Percentiles rank a stretch among this genome's conserved stretches.
Evolutionary conservation across 2,329 filamentous ascomycete species (phyloP).

Genomic region (Cryphonectria naterciae): DNA sequence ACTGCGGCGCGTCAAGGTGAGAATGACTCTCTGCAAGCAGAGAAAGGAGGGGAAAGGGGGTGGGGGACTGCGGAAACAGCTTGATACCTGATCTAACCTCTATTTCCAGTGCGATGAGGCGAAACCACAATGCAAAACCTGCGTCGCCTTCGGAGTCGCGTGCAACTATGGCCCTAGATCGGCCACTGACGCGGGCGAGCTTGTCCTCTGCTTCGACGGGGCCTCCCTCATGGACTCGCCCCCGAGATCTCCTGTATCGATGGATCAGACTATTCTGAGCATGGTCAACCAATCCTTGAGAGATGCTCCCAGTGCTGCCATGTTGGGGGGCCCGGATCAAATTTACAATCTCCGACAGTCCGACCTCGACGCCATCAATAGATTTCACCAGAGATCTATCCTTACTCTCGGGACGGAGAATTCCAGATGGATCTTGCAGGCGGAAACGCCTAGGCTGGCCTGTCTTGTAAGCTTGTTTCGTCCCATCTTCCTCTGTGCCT

Average conservation of each 20-base stretch:
- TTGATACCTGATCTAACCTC: slow-evolving; percentile 14
- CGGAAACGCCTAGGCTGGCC: slow-evolving; percentile 44
- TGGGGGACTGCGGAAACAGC: not conserved
- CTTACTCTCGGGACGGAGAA: slow-evolving; percentile 43
- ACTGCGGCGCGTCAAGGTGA: slow-evolving; percentile 55
- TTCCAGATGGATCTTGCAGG: slow-evolving; percentile 40
- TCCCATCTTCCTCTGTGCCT: not conserved
- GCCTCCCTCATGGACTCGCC: slow-evolving; percentile 31
- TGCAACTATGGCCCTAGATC: slow-evolving; percentile 49
- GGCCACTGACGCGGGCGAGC: slow-evolving; percentile 30
- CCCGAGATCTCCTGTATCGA: slow-evolving; percentile 29
- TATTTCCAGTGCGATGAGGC: slow-evolving; percentile 55
- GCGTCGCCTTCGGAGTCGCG: slow-evolving; percentile 49
- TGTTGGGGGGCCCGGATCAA: slow-evolving; percentile 31
- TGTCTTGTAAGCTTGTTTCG: slow-evolving; percentile 40
- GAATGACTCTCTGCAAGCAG: slow-evolving; percentile 20
- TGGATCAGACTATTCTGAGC: slow-evolving; percentile 30
- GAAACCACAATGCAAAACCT: slow-evolving; percentile 54
- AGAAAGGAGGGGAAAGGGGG: not conserved
- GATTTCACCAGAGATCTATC: slow-evolving; percentile 49
- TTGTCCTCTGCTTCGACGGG: slow-evolving; percentile 40
- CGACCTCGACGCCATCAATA: slow-evolving; percentile 43
- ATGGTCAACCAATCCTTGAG: slow-evolving; percentile 32
- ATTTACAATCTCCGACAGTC: slow-evolving; percentile 39
- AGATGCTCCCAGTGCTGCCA: slow-evolving; percentile 21